Percentiles rank a stretch among this genome's conserved stretches.
Evolutionary conservation across 768 basidiomycete genomes (phyloP).

Genomic region (Tulasnella sp.): DNA sequence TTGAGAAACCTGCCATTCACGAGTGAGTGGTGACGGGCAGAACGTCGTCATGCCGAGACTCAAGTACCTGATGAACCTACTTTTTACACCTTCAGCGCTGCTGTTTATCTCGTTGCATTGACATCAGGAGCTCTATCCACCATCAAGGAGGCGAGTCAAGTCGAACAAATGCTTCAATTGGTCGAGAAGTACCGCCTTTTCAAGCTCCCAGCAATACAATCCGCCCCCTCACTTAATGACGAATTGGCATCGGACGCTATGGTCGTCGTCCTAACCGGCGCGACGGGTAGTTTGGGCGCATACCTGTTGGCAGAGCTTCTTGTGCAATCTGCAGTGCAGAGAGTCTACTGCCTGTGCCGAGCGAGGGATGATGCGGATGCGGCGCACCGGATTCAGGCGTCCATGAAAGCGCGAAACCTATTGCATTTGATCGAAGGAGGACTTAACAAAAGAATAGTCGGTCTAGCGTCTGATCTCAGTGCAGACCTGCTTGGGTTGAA

Average conservation of each 20-base stretch:
- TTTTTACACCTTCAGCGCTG: conserved; percentile 26
- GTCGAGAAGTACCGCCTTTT: conserved; percentile 34
- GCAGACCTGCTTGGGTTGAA: conserved; percentile 29
- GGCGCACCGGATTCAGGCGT: conserved; percentile 32
- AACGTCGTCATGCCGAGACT: too few species aligned
- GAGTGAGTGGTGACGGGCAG: conserved; percentile 26
- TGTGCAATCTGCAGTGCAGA: conserved; percentile 29
- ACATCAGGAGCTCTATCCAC: conserved; percentile 26
- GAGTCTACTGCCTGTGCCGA: conserved; percentile 42
- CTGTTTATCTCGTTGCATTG: conserved; percentile 32
- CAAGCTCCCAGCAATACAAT: background rate
- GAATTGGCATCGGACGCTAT: background rate
- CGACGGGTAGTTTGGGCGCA: conserved; percentile 45
- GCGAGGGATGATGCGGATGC: conserved; percentile 39
- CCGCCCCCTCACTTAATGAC: background rate
- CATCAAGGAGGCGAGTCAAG: conserved; percentile 23
- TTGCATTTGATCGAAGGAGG: background rate
- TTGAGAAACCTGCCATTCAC: conserved; percentile 38
- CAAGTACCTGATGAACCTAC: too few species aligned
- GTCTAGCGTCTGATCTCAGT: conserved; percentile 20
- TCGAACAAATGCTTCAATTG: conserved; percentile 36
- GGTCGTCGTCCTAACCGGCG: conserved; percentile 39
- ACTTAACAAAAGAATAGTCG: background rate
- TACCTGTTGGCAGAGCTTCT: conserved; percentile 41
- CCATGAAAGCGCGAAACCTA: conserved; percentile 33